Evolutionary conservation across 2,329 filamentous ascomycete species (phyloP), one percentile per base, ranked within the genome.

Genomic region (Talaromyces piceae): DNA sequence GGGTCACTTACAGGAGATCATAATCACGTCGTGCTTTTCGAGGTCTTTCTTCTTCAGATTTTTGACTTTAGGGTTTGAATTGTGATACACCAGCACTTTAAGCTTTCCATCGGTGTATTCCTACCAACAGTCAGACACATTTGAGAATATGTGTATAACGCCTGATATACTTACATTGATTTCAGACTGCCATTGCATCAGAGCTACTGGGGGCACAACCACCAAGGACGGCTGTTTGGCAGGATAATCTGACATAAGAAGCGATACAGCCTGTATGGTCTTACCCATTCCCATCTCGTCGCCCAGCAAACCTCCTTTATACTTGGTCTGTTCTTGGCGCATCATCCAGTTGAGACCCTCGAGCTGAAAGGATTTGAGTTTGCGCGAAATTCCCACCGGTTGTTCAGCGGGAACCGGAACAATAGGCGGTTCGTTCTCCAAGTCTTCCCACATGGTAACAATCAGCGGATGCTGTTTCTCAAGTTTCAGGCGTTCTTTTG

Each of bases 221-320:
- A 97, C 91, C 3, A 97, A 76, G 0, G 89, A 87, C 1, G 93
- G 91, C 50, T 85, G 73, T 59, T 86, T 86, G 20, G 84, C 87
- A 3, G 91, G 91, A 61, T 88, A 96, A 66, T 97, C 91, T 1
- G 91, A 96, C 93, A 97, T 97, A 68, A 98, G 90, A 41, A 98
- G 79, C 3, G 91, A 96, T 16, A 98, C 93, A 2, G 93, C 91
- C 69, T 98, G 93, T 47, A 98, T 97, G 0, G 93, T 98, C 74
- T 98, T 98, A 46, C 93, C 93, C 72, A 98, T 87, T 5, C 93
- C 93, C 93, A 98, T 98, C 70, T 98, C 93, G 60, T 98, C 93
- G 53, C 93, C 93, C 2, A 98, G 79, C 2, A 98, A 76, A 12
- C 93, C 93, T 16, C 93, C 93, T 63, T 84, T 88, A 79, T 91